These are phyloP conservation scores for Saitozyma sp. DNA, from an alignment of 768 basidiomycete species.

Conservation along the genomic window DNA sequence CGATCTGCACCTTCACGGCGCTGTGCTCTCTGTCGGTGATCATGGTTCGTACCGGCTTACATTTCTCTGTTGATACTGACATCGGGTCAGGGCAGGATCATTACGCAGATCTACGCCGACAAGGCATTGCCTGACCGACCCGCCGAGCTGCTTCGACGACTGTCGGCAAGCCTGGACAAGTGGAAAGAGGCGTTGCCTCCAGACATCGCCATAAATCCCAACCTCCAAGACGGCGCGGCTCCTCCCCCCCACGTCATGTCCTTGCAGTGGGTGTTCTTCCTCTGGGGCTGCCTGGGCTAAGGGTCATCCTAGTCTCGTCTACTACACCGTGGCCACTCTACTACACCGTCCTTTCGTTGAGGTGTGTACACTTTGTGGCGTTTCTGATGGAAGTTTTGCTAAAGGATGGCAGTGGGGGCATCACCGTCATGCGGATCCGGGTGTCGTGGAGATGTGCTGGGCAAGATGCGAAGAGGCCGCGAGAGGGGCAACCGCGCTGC, in stretches of 20 bases:
- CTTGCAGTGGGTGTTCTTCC: constrained; percentile 7
- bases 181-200: constrained; percentile 10
- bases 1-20: constrained; percentile 27
- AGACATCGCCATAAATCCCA: constrained; percentile 10
- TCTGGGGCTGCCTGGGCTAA: background rate
- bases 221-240: background rate
- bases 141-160: constrained; percentile 1
- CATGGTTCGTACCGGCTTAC: constrained; percentile 13
- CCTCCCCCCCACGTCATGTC: constrained; percentile 20
- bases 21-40: constrained; percentile 27
- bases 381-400: too few relatives aligned
- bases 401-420: constrained; percentile 12
- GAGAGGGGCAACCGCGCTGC: constrained; percentile 12
- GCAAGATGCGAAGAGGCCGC: constrained; percentile 25
- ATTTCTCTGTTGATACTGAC: background rate
- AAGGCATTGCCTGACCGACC: constrained; percentile 7
- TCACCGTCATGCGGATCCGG: constrained; percentile 13
- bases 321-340: constrained; percentile 25
- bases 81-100: constrained; percentile 11
- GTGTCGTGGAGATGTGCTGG: constrained; percentile 20
- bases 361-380: background rate
- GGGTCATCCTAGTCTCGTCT: constrained; percentile 20
- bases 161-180: constrained; percentile 13
- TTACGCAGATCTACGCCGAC: constrained; percentile 25
- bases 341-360: constrained; percentile 33